phyloP scores from a whole-genome alignment of 352 stramenopile species.

The Pythium coloratum region DNA sequence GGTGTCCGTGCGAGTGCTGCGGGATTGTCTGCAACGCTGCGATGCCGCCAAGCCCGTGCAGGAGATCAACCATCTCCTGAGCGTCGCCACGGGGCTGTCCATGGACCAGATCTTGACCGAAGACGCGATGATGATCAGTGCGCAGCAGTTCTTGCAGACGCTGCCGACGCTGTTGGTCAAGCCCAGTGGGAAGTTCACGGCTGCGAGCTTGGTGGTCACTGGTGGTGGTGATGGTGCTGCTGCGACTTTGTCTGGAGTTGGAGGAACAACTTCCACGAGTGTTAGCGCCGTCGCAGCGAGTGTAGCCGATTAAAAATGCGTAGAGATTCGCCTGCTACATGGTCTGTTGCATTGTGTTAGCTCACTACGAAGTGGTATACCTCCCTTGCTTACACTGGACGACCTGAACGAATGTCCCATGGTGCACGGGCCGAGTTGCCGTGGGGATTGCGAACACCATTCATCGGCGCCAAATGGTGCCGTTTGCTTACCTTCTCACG shows the following conservation, averaged over 20 bases:
- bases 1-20: slow-evolving; percentile 46
- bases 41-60: slow-evolving; percentile 55
- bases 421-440: slow-evolving; percentile 23
- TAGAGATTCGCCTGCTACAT: no score
- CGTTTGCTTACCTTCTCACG: slow-evolving; percentile 21
- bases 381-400: slow-evolving; percentile 29
- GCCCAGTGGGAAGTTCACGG: slow-evolving; percentile 39
- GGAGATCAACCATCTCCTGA: slow-evolving; percentile 47
- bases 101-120: slow-evolving; percentile 58
- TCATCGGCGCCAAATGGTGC: slow-evolving; percentile 26
- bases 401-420: slow-evolving; percentile 46
- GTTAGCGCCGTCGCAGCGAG: no score
- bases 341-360: no score
- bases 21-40: slow-evolving; percentile 43
- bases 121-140: slow-evolving; percentile 56
- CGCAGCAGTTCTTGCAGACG: slow-evolving; percentile 35
- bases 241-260: not conserved
- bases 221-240: not conserved
- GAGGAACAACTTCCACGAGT: no score
- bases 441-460: not conserved
- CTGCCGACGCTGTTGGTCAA: slow-evolving; percentile 51
- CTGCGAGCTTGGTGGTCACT: not conserved
- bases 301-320: no score
- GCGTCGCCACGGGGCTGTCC: slow-evolving; percentile 33
- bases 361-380: no score